phyloP scores from a whole-genome alignment of 163 green algal genomes.

The Scenedesmus sp. region DNA sequence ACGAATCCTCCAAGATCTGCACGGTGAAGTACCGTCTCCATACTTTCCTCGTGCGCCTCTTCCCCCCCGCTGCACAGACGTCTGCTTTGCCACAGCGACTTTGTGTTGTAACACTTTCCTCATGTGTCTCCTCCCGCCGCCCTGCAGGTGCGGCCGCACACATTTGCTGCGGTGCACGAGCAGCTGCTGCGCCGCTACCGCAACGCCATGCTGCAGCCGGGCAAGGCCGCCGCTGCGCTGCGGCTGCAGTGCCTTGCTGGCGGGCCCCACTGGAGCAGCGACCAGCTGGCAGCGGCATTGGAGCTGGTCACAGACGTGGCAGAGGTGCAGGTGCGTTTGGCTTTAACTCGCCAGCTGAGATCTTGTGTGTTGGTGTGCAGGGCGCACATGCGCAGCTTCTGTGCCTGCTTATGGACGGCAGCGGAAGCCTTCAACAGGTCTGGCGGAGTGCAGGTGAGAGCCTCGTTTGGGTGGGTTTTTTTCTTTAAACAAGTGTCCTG shows the following conservation, averaged over 20 bases:
- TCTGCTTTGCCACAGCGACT: not conserved
- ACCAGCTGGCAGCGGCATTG: slow-evolving; percentile 73
- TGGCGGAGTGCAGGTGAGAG: no score
- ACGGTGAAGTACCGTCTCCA: no score
- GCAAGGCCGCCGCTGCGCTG: slow-evolving; percentile 78
- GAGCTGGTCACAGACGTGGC: slow-evolving; percentile 56
- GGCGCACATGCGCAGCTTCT: no score
- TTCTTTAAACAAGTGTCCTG: no score
- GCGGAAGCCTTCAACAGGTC: not conserved
- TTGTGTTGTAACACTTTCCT: not conserved
- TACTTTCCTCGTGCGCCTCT: no score
- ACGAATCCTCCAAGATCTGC: no score
- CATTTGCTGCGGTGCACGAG: slow-evolving; percentile 81
- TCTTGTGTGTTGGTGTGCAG: no score
- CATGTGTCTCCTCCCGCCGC: not conserved
- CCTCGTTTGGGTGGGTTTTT: no score
- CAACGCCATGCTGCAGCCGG: slow-evolving; percentile 89
- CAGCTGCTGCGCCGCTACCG: slow-evolving; percentile 82
- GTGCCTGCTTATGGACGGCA: not conserved
- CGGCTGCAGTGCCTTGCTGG: slow-evolving; percentile 74
- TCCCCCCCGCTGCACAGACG: no score
- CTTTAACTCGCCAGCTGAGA: no score
- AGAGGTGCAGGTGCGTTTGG: slow-evolving; percentile 69
- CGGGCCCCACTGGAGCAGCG: slow-evolving; percentile 62
- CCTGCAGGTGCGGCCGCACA: slow-evolving; percentile 18